Base-by-base conservation (phyloP, 2,329 filamentous ascomycete species). In the Fusarium azukiicola region DNA sequence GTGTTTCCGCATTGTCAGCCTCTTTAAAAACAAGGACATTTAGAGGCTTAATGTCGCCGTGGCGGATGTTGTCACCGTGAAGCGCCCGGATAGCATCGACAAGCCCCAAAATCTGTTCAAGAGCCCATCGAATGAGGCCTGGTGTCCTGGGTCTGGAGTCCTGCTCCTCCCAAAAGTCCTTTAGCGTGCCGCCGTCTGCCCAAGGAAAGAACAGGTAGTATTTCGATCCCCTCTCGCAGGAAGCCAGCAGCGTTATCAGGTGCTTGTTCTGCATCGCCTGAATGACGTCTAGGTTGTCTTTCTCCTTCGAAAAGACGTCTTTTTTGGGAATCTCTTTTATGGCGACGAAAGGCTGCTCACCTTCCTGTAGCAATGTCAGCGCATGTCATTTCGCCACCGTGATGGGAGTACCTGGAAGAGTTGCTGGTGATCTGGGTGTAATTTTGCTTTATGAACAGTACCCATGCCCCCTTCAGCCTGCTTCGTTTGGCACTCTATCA, bases 31-130 rank as follows among this genome's bases (percentile, higher is more conserved):
- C 67, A 5, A 80, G 75, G 5, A 80, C 77, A 10, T 80, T 80
- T 14, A 79, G 69, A 0, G 79, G 79, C 16, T 80, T 80, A 12
- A 80, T 75, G 36, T 80, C 79, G 8, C 79, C 79, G 32, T 80
- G 79, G 10, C 78, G 75, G 4, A 67, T 70, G 42, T 71, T 79
- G 9, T 21, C 27, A 3, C 23, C 21, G 19, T 80, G 77, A 1
- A 80, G 40, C 8, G 75, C 78, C 1, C 61, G 36, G 21, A 80
- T 67, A 1, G 71, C 77, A 32, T 69, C 67, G 3, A 49, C 58
- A 3, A 80, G 67, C 1, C 78, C 78, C 2, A 76, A 69, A 49
- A 80, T 80, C 58, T 80, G 78, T 6, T 32, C 27, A 16, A 80
- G 63, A 11, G 73, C 72, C 78, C 78, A 80, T 32, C 68, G 4